Percentiles rank a stretch among this genome's conserved stretches.
Conservation (phyloP, 108 stramenopile genomes). For the Craspedostauros australis region DNA sequence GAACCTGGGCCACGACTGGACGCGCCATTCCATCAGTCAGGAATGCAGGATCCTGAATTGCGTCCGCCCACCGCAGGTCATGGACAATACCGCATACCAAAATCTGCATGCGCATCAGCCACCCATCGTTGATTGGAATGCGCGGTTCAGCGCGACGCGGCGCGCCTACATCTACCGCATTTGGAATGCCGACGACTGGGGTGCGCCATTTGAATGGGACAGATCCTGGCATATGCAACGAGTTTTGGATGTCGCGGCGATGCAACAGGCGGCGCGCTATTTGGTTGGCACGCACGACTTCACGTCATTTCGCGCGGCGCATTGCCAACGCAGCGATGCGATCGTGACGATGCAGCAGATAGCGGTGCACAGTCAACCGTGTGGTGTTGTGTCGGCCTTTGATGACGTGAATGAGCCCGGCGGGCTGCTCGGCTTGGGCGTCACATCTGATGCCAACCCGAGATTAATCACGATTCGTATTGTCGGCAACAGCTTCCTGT, state of each 20-base stretch:
- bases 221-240: slow-evolving; percentile 54
- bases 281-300: slow-evolving; percentile 74
- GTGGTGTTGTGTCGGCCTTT: slow-evolving; percentile 17
- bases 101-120: slow-evolving; percentile 30
- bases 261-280: slow-evolving; percentile 51
- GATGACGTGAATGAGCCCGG: background rate
- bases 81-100: slow-evolving; percentile 40
- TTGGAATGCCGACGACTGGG: too few species aligned
- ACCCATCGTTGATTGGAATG: slow-evolving; percentile 60
- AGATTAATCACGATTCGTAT: slow-evolving; percentile 55
- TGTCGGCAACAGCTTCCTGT: slow-evolving; percentile 68
- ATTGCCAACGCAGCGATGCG: slow-evolving; percentile 58
- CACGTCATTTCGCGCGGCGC: slow-evolving; percentile 66
- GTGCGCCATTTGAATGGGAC: slow-evolving; percentile 67
- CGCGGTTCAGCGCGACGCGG: slow-evolving; percentile 69
- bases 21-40: slow-evolving; percentile 3
- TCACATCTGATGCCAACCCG: background rate
- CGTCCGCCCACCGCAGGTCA: slow-evolving; percentile 16
- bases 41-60: slow-evolving; percentile 31
- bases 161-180: slow-evolving; percentile 74
- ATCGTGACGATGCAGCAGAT: slow-evolving; percentile 58
- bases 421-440: background rate
- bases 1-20: background rate
- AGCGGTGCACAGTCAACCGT: slow-evolving; percentile 20
- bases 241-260: slow-evolving; percentile 48